Conservation (phyloP, 768 basidiomycete species). For the Clavulina sp. region DNA sequence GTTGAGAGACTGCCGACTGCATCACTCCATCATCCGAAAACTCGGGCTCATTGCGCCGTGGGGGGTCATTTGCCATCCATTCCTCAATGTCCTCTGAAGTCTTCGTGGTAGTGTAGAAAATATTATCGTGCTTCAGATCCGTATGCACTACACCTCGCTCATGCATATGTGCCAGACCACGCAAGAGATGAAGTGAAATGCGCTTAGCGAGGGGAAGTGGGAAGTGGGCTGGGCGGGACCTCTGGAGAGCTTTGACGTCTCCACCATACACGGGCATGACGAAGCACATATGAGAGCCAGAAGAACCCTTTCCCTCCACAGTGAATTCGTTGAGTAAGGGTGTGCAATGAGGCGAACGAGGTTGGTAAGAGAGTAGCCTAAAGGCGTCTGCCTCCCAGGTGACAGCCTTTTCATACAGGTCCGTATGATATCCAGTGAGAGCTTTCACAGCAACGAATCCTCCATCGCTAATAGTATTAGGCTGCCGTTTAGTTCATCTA, state of each 20-base stretch:
- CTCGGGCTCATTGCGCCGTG: background rate
- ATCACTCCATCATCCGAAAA: background rate
- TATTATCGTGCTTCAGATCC: conserved; percentile 1
- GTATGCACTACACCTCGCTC: conserved; percentile 6
- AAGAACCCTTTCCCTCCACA: background rate
- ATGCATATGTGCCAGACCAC: conserved; percentile 5
- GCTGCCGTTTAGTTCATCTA: too few relatives aligned
- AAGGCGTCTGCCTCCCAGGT: background rate
- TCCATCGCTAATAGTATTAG: background rate
- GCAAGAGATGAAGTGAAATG: conserved; percentile 5
- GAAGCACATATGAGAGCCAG: conserved; percentile 5
- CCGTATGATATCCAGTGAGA: background rate
- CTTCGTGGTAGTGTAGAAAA: background rate
- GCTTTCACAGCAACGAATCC: background rate
- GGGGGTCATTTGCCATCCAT: background rate
- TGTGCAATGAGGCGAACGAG: background rate
- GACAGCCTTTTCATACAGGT: background rate
- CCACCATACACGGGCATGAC: conserved; percentile 8
- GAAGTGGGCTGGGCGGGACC: background rate
- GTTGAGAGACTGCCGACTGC: background rate
- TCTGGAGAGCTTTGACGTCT: conserved; percentile 2
- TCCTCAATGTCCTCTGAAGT: background rate
- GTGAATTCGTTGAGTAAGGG: background rate
- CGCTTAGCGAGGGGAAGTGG: conserved; percentile 5
- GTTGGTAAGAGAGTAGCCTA: background rate